Base-by-base conservation (phyloP, 306 rosid genomes). In the Echinosophora koreensis region DNA sequence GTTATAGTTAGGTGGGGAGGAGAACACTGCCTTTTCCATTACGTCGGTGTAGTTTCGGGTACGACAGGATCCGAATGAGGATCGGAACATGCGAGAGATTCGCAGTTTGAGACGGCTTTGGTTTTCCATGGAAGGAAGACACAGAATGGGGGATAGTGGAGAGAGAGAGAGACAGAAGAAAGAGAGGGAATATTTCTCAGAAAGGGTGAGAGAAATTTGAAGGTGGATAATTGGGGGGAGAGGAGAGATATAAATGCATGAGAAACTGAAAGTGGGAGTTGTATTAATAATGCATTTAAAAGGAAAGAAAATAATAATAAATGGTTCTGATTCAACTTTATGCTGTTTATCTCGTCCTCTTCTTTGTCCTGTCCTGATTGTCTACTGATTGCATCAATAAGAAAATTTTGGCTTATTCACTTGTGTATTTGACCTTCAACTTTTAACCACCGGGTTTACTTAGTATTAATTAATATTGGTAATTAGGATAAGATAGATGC, bases 11-110 rank as follows among this genome's bases (percentile, higher is more conserved):
- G 81, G 80, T 1, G 92, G 89, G 5, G 85, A 12, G 35, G 85
- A 12, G 35, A 91, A 83, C 4, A 87, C 88, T 1, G 96, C 76
- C 42, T 84, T 92, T 50, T 92, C 90, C 74, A 89, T 80, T 0
- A 89, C 90, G 56, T 96, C 96, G 0, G 90, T 70, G 32, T 88
- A 13, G 85, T 89, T 85, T 17, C 90, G 83, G 77, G 96, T 76
- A 6, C 96, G 77, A 71, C 99, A 96, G 6, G 97, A 89, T 28
- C 88, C 91, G 72, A 92, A 87, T 6, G 99, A 89, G 81, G 96
- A 79, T 1, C 91, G 93, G 77, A 92, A 88, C 86, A 96, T 90
- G 87, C 95, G 91, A 69, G 97, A 87, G 84, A 96, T 87, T 74
- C 90, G 85, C 60, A 79, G 62, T 83, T 88, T 92, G 71, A 92